Conservation (phyloP, 139 green algal species). For the Nannochloris sp. region DNA sequence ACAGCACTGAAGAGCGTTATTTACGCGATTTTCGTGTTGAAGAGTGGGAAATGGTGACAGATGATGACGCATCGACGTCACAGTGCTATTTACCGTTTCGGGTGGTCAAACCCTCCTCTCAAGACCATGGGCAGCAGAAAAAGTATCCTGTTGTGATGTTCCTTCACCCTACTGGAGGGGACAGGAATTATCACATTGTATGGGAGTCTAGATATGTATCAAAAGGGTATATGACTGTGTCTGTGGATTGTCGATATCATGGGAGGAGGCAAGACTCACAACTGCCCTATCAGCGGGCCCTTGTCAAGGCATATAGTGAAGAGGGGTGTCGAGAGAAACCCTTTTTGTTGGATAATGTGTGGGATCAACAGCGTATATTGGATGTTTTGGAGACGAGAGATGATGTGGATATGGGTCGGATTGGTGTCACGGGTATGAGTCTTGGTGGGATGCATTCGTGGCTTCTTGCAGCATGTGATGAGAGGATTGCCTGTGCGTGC, state of each 20-base stretch:
- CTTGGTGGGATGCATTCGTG: slow-evolving; percentile 63
- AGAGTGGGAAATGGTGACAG: slow-evolving; percentile 14
- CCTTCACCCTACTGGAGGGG: slow-evolving; percentile 39
- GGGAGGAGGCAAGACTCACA: slow-evolving; percentile 18
- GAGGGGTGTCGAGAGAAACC: slow-evolving; percentile 36
- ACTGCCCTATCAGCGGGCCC: slow-evolving; percentile 34
- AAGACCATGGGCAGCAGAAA: neutral
- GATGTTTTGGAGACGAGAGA: slow-evolving; percentile 41
- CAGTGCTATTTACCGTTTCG: slow-evolving; percentile 51
- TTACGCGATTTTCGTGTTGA: neutral
- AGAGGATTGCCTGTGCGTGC: slow-evolving; percentile 41
- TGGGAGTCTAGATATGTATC: slow-evolving; percentile 31
- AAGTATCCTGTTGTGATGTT: slow-evolving; percentile 24
- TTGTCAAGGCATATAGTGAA: slow-evolving; percentile 29
- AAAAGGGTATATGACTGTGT: slow-evolving; percentile 40
- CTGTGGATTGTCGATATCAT: slow-evolving; percentile 54
- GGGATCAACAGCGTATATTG: slow-evolving; percentile 54
- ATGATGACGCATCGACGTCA: neutral
- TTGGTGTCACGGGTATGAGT: slow-evolving; percentile 54
- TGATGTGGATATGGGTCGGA: slow-evolving; percentile 46
- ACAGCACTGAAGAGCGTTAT: neutral
- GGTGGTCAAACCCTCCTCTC: slow-evolving; percentile 11
- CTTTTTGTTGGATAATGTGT: slow-evolving; percentile 66
- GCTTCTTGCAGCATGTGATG: slow-evolving; percentile 44
- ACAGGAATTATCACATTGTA: slow-evolving; percentile 23